Percentiles rank a stretch among this genome's conserved stretches.
Conservation (phyloP, 2,329 filamentous ascomycete genomes). For the Trichophyton verrucosum region DNA sequence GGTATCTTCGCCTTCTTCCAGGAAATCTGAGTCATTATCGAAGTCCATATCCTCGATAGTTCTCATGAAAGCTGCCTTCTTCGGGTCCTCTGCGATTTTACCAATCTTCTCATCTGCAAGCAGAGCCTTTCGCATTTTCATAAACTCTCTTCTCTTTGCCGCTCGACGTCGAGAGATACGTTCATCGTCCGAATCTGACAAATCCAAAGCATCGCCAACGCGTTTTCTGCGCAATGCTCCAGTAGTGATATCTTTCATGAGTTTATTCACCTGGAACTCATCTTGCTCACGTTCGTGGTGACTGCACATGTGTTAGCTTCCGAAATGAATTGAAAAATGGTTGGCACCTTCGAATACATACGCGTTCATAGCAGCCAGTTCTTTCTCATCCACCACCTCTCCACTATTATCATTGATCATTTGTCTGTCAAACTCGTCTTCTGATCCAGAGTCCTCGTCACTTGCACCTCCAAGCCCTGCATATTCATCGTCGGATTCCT, state of each 20-base stretch:
- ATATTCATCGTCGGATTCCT: slow-evolving; percentile 97
- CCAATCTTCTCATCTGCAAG: slow-evolving; percentile 80
- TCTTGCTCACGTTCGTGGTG: slow-evolving; percentile 68
- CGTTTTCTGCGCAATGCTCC: slow-evolving; percentile 76
- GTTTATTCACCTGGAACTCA: slow-evolving; percentile 76
- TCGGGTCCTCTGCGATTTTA: slow-evolving; percentile 78
- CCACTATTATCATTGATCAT: slow-evolving; percentile 82
- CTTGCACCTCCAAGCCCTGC: slow-evolving; percentile 82
- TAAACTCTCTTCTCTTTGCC: slow-evolving; percentile 76
- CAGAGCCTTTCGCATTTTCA: slow-evolving; percentile 79
- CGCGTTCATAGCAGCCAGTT: slow-evolving; percentile 79
- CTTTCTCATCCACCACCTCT: slow-evolving; percentile 64
- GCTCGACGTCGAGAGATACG: slow-evolving; percentile 58
- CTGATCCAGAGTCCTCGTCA: slow-evolving; percentile 69
- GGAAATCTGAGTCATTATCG: slow-evolving; percentile 59
- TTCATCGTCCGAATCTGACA: slow-evolving; percentile 85
- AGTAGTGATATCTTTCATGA: slow-evolving; percentile 85
- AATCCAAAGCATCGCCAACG: slow-evolving; percentile 62
- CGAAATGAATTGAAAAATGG: neutral
- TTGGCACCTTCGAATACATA: slow-evolving; percentile 39
- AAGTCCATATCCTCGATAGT: slow-evolving; percentile 73
- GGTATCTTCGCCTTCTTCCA: slow-evolving; percentile 29
- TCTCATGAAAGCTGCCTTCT: slow-evolving; percentile 78
- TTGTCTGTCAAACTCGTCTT: slow-evolving; percentile 63
- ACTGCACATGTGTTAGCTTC: slow-evolving; percentile 31